These are phyloP conservation scores for Neonectria neomacrospora DNA, from an alignment of 2,329 filamentous ascomycete genomes.

Conservation along the genomic window DNA sequence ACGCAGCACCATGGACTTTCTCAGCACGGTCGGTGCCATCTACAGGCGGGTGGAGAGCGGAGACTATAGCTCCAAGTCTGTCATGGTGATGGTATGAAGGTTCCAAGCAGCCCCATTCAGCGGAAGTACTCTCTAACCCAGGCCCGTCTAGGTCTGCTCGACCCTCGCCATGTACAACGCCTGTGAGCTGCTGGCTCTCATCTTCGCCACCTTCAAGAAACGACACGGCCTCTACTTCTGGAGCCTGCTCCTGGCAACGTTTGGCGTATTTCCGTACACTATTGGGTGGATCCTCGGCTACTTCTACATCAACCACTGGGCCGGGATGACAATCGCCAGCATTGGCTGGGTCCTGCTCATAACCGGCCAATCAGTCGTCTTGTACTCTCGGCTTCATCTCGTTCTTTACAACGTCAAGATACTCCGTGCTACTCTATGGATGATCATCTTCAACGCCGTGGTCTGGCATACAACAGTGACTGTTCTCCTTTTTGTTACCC, in stretches of 20 bases:
- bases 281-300: constrained; percentile 58
- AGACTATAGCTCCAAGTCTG: too few relatives aligned
- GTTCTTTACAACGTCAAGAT: constrained; percentile 62
- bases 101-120: too few relatives aligned
- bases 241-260: constrained; percentile 47
- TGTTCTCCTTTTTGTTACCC: constrained; percentile 64
- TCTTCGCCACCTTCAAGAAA: constrained; percentile 44
- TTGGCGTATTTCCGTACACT: constrained; percentile 48
- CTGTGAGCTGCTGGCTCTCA: constrained; percentile 45
- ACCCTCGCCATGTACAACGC: constrained; percentile 36
- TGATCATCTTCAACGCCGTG: constrained; percentile 66
- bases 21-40: too few relatives aligned
- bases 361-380: constrained; percentile 68
- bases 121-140: too few relatives aligned
- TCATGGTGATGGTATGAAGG: too few relatives aligned
- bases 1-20: too few relatives aligned
- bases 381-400: constrained; percentile 71
- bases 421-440: constrained; percentile 60
- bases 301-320: constrained; percentile 26
- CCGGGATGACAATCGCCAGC: constrained; percentile 31
- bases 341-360: constrained; percentile 59
- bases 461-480: constrained; percentile 63
- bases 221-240: constrained; percentile 49
- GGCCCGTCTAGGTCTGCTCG: background rate
- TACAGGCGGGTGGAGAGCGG: too few relatives aligned